Evolutionary conservation across 257 asterid species (phyloP).

Genomic region (Rehmannia glutinosa): DNA sequence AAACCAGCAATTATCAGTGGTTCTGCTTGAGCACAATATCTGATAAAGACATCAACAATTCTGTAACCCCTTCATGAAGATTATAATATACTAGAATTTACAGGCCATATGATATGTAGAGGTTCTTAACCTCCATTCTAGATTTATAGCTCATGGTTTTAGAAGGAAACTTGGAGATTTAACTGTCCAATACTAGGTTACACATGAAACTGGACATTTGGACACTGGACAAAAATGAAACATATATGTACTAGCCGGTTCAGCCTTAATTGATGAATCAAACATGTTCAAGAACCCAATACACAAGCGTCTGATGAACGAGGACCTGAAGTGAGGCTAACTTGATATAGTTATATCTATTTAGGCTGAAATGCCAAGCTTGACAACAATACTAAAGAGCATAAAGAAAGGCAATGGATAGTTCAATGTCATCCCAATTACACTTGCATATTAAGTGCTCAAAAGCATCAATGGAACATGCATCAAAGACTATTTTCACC

Average conservation of each 20-base stretch:
- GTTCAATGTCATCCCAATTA: neutral
- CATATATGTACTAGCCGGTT: neutral
- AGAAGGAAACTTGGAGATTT: neutral
- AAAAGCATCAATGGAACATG: neutral
- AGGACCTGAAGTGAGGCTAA: constrained; percentile 5
- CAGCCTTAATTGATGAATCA: neutral
- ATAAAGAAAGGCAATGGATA: neutral
- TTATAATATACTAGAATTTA: neutral
- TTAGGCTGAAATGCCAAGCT: too few species aligned
- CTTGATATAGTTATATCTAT: neutral
- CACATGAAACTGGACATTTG: neutral
- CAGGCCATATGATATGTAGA: neutral
- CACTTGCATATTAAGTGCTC: neutral
- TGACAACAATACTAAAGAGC: neutral
- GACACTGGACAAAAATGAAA: too few species aligned
- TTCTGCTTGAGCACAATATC: neutral
- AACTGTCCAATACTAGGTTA: constrained; percentile 1
- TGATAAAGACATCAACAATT: neutral
- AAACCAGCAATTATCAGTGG: neutral
- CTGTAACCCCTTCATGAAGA: neutral
- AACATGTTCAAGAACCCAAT: neutral
- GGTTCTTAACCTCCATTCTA: neutral
- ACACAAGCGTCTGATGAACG: neutral
- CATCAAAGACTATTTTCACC: neutral
- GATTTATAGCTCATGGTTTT: neutral